Base-by-base conservation (phyloP, 192 early-diverging fungal species). In the Backusella morwellensis region DNA sequence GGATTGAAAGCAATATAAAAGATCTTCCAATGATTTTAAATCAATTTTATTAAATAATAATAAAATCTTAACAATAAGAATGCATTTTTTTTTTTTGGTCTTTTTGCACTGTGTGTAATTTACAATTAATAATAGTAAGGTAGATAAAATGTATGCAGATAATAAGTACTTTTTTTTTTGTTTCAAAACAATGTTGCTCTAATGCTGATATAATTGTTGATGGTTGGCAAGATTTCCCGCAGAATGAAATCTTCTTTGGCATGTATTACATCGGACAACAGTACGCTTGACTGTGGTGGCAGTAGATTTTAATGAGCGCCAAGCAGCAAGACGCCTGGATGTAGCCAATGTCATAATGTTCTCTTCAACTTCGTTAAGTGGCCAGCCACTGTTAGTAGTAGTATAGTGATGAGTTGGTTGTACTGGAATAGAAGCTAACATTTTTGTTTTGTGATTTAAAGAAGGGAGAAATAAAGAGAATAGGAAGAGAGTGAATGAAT, bases 231-330 rank as follows among this genome's bases (percentile, higher is more conserved):
- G 70, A 47, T 72, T 72, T 38, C 70, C 70, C 5, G 19, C 40
- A 12, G 70, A 72, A 72, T 72, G 70, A 6, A 72, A 72, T 38
- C 70, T 38, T 72, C 70, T 44, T 72, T 72, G 42, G 70, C 70
- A 72, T 72, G 70, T 47, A 44, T 52, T 12, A 26, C 70, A 72
- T 8, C 70, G 35, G 15, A 72, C 23, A 42, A 12, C 70, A 26
- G 44, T 72, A 32, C 54, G 70, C 21, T 29, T 44, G 41, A 9
- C 41, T 44, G 35, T 72, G 15, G 15, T 50, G 41, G 42, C 29
- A 29, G 14, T 72, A 23, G 42, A 47, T 47, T 44, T 41, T 44
- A 47, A 44, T 38, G 26, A 72, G 40, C 26, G 70, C 40, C 70
- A 38, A 72, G 38, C 21, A 42, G 12, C 40, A 38, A 32, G 41